These are phyloP conservation scores for Sonneratia alba DNA, from an alignment of 345 rosid genomes.

Conservation along the genomic window DNA sequence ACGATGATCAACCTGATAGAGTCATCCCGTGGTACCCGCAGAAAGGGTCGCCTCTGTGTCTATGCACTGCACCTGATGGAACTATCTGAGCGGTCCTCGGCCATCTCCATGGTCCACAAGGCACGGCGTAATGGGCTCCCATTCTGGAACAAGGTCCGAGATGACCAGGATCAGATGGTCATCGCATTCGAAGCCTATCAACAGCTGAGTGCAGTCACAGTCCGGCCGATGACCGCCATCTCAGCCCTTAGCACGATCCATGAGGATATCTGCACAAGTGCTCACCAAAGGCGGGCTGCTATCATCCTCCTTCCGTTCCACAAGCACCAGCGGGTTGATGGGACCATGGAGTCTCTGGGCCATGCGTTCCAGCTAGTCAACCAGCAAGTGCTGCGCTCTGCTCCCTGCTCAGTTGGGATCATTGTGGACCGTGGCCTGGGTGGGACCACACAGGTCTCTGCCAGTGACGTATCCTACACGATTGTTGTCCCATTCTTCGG, in stretches of 20 bases:
- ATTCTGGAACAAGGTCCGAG: constrained; percentile 44
- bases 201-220: constrained; percentile 47
- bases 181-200: constrained; percentile 61
- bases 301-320: constrained; percentile 37
- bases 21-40: constrained; percentile 52
- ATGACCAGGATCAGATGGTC: constrained; percentile 41
- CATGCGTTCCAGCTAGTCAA: constrained; percentile 15
- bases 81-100: constrained; percentile 64
- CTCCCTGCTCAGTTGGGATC: constrained; percentile 37
- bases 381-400: constrained; percentile 19
- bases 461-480: background rate
- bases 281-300: constrained; percentile 21
- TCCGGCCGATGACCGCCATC: constrained; percentile 67
- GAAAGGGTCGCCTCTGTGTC: constrained; percentile 40
- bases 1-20: constrained; percentile 54
- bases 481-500: constrained; percentile 22
- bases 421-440: constrained; percentile 19
- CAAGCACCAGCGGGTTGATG: constrained; percentile 19
- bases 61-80: constrained; percentile 77
- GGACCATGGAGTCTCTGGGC: constrained; percentile 19
- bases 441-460: background rate
- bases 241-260: constrained; percentile 24
- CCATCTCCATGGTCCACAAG: constrained; percentile 71
- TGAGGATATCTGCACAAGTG: constrained; percentile 27
- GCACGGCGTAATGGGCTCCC: constrained; percentile 64